These are phyloP conservation scores for Aspergillus udagawae DNA, from an alignment of 2,329 filamentous ascomycete species.

Conservation along the genomic window DNA sequence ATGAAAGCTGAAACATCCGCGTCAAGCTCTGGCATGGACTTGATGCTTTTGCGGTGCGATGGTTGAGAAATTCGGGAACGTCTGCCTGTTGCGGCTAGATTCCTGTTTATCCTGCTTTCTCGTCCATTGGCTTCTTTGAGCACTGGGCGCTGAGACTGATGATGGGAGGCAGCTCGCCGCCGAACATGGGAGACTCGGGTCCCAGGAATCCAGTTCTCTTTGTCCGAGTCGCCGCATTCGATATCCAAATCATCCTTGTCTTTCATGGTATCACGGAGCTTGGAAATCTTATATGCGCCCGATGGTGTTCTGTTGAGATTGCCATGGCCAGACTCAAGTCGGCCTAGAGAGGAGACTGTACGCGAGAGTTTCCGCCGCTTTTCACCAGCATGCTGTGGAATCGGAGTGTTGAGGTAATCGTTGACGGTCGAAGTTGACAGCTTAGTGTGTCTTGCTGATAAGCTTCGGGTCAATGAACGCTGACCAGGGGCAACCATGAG, in stretches of 20 bases:
- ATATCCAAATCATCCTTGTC: constrained; percentile 39
- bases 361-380: constrained; percentile 64
- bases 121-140: constrained; percentile 42
- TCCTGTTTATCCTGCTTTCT: constrained; percentile 22
- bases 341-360: constrained; percentile 59
- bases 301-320: constrained; percentile 32
- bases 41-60: constrained; percentile 23
- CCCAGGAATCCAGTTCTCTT: constrained; percentile 77
- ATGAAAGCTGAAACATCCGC: constrained; percentile 72
- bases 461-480: constrained; percentile 44
- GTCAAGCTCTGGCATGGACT: constrained; percentile 45
- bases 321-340: constrained; percentile 50
- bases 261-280: constrained; percentile 24
- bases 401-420: constrained; percentile 47
- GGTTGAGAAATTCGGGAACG: constrained; percentile 23
- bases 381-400: constrained; percentile 37
- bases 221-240: constrained; percentile 74
- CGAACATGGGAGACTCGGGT: constrained; percentile 40
- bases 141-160: constrained; percentile 33
- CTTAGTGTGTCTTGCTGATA: constrained; percentile 54
- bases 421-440: constrained; percentile 30
- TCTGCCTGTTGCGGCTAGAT: constrained; percentile 21
- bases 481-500: constrained; percentile 70
- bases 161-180: constrained; percentile 28
- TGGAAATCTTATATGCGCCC: constrained; percentile 24